A percentile compares a stretch with the other conserved stretches of the same genome.
Evolutionary conservation across 83 land plant genomes (phyloP).

Genomic region (Diphasiastrum complanatum): DNA sequence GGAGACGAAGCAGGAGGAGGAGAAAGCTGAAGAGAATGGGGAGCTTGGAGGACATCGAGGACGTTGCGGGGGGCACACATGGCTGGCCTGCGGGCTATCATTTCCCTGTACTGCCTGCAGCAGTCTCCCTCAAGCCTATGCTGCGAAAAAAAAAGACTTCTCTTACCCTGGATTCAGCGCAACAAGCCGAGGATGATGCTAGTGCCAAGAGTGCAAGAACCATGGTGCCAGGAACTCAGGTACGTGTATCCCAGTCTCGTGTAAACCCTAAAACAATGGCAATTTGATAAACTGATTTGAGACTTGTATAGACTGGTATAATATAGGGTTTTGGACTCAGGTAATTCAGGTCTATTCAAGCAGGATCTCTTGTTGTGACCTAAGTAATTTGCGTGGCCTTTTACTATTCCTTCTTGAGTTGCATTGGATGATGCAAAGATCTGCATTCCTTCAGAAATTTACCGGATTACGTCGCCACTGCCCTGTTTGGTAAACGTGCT

Average conservation of each 20-base stretch:
- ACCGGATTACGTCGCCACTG: too few relatives aligned
- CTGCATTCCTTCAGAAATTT: too few relatives aligned
- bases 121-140: constrained; percentile 21
- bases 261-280: not conserved
- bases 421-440: too few relatives aligned
- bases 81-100: constrained; percentile 56
- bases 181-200: constrained; percentile 1
- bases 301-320: not conserved
- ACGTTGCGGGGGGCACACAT: constrained; percentile 30
- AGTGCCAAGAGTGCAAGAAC: constrained; percentile 20
- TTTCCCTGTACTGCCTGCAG: constrained; percentile 24
- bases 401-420: too few relatives aligned
- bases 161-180: constrained; percentile 9
- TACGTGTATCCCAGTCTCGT: constrained; percentile 9
- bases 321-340: not conserved
- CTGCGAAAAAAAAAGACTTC: constrained; percentile 15
- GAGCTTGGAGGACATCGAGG: constrained; percentile 86
- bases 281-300: not conserved
- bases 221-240: constrained; percentile 59
- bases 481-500: too few relatives aligned
- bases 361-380: too few relatives aligned
- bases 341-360: too few relatives aligned
- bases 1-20: too few relatives aligned
- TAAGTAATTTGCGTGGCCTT: not conserved
- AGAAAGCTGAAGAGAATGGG: too few relatives aligned